Base-by-base conservation (phyloP, 2,329 filamentous ascomycete species). In the Sphaerostilbella broomeana region DNA sequence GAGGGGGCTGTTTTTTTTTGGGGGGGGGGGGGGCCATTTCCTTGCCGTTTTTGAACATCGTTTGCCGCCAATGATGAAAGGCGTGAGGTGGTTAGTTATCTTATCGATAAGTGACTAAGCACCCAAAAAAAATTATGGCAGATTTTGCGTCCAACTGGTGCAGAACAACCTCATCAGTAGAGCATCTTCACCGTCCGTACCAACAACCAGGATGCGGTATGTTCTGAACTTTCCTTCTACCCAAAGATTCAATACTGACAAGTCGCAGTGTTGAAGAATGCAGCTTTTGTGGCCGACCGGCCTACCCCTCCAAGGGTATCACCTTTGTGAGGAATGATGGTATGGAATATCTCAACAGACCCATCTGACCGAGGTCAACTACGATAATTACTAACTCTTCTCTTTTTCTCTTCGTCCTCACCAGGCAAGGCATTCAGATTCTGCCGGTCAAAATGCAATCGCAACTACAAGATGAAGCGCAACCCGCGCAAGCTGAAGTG, bases 401-500 rank as follows among this genome's bases (percentile, higher is more conserved):
- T 20, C n/a, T 33, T 10, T 4, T 12, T 12, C 22, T 12, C 12
- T 25, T 25, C 7, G 7, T 25, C 22, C 12, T 8, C 22, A 25
- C 22, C 28, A 58, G 66, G 63, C 46, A 65, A 69, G 56, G 56
- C 65, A 30, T 79, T 79, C 53, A 63, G 75, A 40, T 80, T 80
- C 63, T 80, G 75, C 58, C 64, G 71, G 40, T 71, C 64, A 52
- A 74, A 78, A 62, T 78, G 75, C 61, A 74, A 75, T 60, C 69
- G 70, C 55, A 82, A 80, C 64, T 94, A 94, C 78, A 92, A 94
- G 69, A 94, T 94, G 86, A 95, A 95, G 84, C 82, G 92, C 51
- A 95, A 97, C 69, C 89, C 90, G 24, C 81, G 90, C 62, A 95
- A 95, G 67, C 78, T 97, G 54, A 92, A 88, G 67, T 95, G 90